These are phyloP conservation scores for Alternaria alternata DNA, from an alignment of 2,329 filamentous ascomycete species.

Conservation along the genomic window DNA sequence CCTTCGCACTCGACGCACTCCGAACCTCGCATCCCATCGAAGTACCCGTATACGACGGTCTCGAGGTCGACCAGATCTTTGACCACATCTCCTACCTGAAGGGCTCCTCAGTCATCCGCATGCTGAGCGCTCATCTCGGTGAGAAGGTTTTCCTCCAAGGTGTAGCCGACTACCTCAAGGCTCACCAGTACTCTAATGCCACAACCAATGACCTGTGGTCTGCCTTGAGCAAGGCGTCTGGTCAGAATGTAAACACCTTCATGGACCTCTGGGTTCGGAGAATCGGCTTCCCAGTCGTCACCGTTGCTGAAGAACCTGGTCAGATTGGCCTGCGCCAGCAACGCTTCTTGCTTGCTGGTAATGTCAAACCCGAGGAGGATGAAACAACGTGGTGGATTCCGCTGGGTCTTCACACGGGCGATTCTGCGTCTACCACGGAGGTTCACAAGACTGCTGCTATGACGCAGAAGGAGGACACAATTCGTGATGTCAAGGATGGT, in stretches of 20 bases:
- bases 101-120: constrained; percentile 94
- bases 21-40: constrained; percentile 95
- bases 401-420: constrained; percentile 80
- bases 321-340: constrained; percentile 85
- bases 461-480: constrained; percentile 77
- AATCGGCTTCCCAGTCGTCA: constrained; percentile 92
- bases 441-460: constrained; percentile 73
- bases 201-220: constrained; percentile 92
- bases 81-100: constrained; percentile 97
- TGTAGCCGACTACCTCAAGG: constrained; percentile 87
- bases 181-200: constrained; percentile 87
- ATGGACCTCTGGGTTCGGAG: constrained; percentile 97
- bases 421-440: constrained; percentile 61
- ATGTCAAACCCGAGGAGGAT: constrained; percentile 90
- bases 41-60: constrained; percentile 89
- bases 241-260: constrained; percentile 82
- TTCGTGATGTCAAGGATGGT: constrained; percentile 75
- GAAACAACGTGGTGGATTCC: constrained; percentile 96
- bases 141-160: constrained; percentile 89
- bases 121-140: constrained; percentile 91
- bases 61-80: constrained; percentile 98
- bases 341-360: constrained; percentile 89
- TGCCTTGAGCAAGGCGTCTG: constrained; percentile 85
- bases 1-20: constrained; percentile 87
- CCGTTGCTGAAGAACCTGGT: constrained; percentile 81